Conservation (phyloP, 305 asterid genomes). For the Salvia sclarea region DNA sequence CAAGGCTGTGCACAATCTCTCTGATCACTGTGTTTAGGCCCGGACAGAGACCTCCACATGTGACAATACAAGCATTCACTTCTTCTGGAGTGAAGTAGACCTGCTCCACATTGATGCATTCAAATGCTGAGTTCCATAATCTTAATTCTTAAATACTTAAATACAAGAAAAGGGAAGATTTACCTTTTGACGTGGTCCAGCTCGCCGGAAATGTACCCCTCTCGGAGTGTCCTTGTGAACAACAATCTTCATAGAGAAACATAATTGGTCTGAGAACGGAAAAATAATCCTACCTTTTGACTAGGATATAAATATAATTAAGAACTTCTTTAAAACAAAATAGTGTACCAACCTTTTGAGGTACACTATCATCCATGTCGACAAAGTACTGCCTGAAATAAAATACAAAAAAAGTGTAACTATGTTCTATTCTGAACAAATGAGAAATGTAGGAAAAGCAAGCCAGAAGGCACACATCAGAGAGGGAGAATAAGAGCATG, state of each 20-base stretch:
- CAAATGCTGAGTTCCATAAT: conserved; percentile 20
- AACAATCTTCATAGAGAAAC: conserved; percentile 52
- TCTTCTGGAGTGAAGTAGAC: conserved; percentile 67
- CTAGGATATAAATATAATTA: background rate
- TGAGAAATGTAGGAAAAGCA: conserved; percentile 1
- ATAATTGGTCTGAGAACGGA: conserved; percentile 23
- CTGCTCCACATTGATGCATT: conserved; percentile 39
- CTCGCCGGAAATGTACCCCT: conserved; percentile 89
- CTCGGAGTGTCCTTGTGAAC: conserved; percentile 76
- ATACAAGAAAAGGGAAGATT: conserved; percentile 14
- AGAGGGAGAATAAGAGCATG: conserved; percentile 19
- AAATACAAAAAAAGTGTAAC: conserved; percentile 29
- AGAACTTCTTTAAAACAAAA: background rate
- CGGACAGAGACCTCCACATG: conserved; percentile 85
- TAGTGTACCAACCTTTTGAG: conserved; percentile 72
- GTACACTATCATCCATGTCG: conserved; percentile 82
- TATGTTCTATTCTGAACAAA: conserved; percentile 21
- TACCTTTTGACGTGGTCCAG: conserved; percentile 95
- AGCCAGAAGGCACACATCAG: conserved; percentile 9
- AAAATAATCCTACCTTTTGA: background rate
- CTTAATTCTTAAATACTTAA: conserved; percentile 16
- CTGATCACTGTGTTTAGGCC: conserved; percentile 81
- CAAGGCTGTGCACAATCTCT: conserved; percentile 76
- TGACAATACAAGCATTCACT: conserved; percentile 75
- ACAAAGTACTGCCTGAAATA: conserved; percentile 93